A percentile compares a stretch with the other conserved stretches of the same genome.
Conservation (phyloP, 2,329 filamentous ascomycete genomes). For the Diplodia scrobiculata region DNA sequence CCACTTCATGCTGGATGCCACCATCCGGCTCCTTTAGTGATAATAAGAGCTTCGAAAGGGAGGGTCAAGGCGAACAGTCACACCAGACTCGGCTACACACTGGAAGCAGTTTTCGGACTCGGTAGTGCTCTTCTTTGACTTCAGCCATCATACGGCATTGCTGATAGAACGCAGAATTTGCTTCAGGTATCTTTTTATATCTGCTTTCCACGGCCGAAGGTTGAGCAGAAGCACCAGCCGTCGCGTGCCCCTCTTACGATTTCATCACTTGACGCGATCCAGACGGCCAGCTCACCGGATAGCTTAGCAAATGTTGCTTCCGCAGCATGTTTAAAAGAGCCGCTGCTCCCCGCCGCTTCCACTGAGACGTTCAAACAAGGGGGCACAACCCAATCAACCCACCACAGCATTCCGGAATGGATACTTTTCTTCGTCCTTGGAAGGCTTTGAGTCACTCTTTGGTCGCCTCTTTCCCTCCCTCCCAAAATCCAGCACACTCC, state of each 20-base stretch:
- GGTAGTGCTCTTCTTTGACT: too few species aligned
- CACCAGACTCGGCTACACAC: too few species aligned
- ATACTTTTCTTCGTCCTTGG: too few species aligned
- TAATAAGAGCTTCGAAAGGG: neutral
- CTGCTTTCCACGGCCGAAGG: neutral
- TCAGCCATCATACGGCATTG: neutral
- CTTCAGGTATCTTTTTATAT: neutral
- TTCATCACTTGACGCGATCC: neutral
- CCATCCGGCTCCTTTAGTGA: neutral
- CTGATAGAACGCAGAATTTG: neutral
- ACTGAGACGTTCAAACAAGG: neutral
- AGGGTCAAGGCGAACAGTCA: too few species aligned
- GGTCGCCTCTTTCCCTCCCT: neutral
- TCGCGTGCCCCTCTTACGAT: neutral
- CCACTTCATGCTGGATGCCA: neutral
- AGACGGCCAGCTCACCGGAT: neutral
- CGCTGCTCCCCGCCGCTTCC: too few species aligned
- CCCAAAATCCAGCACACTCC: neutral
- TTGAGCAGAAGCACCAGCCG: neutral
- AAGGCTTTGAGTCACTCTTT: too few species aligned
- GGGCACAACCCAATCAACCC: neutral
- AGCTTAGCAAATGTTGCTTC: neutral
- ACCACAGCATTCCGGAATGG: too few species aligned
- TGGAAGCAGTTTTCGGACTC: too few species aligned
- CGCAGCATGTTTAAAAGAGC: neutral